A percentile compares a stretch with the other conserved stretches of the same genome.
phyloP scores from a whole-genome alignment of 495 filamentous ascomycete species.

The Penicillium cosmopolitanum region DNA sequence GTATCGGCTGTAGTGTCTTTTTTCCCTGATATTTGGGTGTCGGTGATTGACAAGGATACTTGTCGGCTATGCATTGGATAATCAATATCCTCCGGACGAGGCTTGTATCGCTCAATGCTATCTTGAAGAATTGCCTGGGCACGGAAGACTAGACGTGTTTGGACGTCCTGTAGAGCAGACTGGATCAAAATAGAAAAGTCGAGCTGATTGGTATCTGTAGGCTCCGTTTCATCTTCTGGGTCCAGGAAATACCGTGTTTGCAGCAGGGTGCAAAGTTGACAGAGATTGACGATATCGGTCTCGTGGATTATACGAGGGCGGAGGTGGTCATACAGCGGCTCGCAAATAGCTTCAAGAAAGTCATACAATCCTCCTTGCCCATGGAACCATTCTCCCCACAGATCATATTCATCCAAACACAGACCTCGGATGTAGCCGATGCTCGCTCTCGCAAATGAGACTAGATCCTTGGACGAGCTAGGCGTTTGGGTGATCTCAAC shows the following conservation, averaged over 20 bases:
- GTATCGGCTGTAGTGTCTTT: conserved; percentile 47
- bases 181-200: conserved; percentile 71
- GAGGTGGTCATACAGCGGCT: conserved; percentile 75
- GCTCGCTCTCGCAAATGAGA: conserved; percentile 68
- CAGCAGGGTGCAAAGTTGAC: conserved; percentile 77
- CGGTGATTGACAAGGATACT: conserved; percentile 51
- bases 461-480: conserved; percentile 68
- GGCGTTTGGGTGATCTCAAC: conserved; percentile 65
- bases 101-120: conserved; percentile 71
- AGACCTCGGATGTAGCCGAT: conserved; percentile 72
- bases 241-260: conserved; percentile 82
- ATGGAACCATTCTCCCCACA: conserved; percentile 78
- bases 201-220: conserved; percentile 55
- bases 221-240: conserved; percentile 69
- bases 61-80: conserved; percentile 58
- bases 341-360: conserved; percentile 72
- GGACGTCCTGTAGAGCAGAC: conserved; percentile 71
- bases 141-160: conserved; percentile 74
- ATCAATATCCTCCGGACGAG: conserved; percentile 70
- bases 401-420: conserved; percentile 73
- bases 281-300: conserved; percentile 72
- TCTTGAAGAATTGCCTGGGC: conserved; percentile 67
- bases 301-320: conserved; percentile 72
- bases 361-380: conserved; percentile 69
- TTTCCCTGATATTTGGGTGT: conserved; percentile 49